Percentiles rank a stretch among this genome's conserved stretches.
Conservation (phyloP, 371 early-diverging fungal genomes). For the Mucor sp. region DNA sequence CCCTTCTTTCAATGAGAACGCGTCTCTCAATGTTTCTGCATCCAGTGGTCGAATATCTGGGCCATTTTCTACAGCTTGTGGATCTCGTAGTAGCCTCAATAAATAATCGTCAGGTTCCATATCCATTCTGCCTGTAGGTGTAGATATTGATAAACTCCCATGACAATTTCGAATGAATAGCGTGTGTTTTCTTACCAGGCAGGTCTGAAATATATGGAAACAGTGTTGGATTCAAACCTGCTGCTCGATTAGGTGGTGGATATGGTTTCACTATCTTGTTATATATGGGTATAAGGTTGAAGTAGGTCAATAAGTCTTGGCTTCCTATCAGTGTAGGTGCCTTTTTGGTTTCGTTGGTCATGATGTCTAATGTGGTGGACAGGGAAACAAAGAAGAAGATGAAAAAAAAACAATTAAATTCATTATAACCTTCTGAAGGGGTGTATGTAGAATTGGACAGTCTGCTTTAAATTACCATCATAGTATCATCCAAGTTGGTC, state of each 20-base stretch:
- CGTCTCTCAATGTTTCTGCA: conserved; percentile 49
- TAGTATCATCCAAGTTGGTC: no score
- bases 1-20: conserved; percentile 57
- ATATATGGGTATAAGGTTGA: conserved; percentile 59
- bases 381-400: background rate
- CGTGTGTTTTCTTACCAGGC: conserved; percentile 46
- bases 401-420: background rate
- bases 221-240: conserved; percentile 46
- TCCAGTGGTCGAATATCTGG: conserved; percentile 42
- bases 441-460: background rate
- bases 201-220: conserved; percentile 55
- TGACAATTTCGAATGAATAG: background rate
- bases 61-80: conserved; percentile 37
- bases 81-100: conserved; percentile 45
- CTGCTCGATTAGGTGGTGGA: conserved; percentile 41
- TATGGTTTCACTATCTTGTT: conserved; percentile 58
- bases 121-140: conserved; percentile 33
- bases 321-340: conserved; percentile 41
- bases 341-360: conserved; percentile 3
- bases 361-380: background rate
- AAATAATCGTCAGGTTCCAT: conserved; percentile 46
- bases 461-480: background rate
- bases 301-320: conserved; percentile 59
- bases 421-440: background rate
- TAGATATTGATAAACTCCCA: background rate